Percentiles rank a stretch among this genome's conserved stretches.
Conservation (phyloP, 768 basidiomycete species). For the Mrakia frigida region DNA sequence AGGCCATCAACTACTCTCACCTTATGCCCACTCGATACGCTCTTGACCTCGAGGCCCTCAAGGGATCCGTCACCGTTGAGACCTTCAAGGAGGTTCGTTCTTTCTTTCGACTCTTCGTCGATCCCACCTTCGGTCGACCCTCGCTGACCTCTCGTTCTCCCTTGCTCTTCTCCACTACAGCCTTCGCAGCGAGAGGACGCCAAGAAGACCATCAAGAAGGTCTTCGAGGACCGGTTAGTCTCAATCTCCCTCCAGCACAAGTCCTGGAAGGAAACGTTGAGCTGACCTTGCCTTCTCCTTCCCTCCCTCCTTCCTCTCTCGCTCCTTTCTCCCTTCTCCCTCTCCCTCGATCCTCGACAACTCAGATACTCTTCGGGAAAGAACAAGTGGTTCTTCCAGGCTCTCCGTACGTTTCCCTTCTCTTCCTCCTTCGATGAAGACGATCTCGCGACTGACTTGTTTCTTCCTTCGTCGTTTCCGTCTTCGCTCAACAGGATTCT, state of each 20-base stretch:
- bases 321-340: neutral
- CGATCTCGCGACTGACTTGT: neutral
- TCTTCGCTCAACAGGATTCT: slow-evolving; percentile 2
- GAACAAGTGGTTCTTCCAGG: slow-evolving; percentile 96
- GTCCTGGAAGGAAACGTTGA: neutral
- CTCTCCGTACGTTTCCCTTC: slow-evolving; percentile 47
- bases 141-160: neutral
- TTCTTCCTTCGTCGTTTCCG: neutral
- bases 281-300: neutral
- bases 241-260: neutral
- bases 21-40: slow-evolving; percentile 99
- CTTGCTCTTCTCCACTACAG: neutral
- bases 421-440: neutral
- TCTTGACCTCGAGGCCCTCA: slow-evolving; percentile 89
- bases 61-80: slow-evolving; percentile 73
- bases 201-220: slow-evolving; percentile 94
- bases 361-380: slow-evolving; percentile 59
- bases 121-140: neutral
- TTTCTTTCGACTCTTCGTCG: neutral
- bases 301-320: neutral
- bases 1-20: slow-evolving; percentile 97
- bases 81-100: slow-evolving; percentile 78
- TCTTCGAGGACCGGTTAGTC: slow-evolving; percentile 86
- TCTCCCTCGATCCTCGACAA: no score
- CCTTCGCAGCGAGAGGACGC: slow-evolving; percentile 87